Conservation (phyloP, 1,284 basidiomycete genomes). For the Phlebopus sp. region DNA sequence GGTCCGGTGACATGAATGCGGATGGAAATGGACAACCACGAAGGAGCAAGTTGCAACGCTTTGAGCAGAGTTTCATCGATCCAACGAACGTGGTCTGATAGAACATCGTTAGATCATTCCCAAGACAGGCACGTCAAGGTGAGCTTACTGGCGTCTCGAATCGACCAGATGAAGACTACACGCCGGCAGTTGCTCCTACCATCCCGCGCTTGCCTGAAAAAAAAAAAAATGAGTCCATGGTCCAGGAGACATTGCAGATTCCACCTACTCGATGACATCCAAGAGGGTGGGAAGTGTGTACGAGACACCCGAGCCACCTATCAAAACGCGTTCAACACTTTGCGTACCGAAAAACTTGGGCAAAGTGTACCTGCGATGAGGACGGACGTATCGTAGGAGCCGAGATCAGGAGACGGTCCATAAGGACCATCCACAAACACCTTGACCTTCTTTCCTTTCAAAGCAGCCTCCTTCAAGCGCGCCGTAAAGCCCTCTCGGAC, state of each 20-base stretch:
- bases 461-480: slow-evolving; percentile 28
- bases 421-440: slow-evolving; percentile 43
- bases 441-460: slow-evolving; percentile 21
- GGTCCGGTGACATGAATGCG: slow-evolving; percentile 27
- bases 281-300: slow-evolving; percentile 38
- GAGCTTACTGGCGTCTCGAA: slow-evolving; percentile 32
- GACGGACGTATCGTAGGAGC: slow-evolving; percentile 32
- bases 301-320: slow-evolving; percentile 39
- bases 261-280: slow-evolving; percentile 32
- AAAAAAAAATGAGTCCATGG: not conserved
- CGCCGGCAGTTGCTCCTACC: slow-evolving; percentile 23
- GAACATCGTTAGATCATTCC: not conserved
- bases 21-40: slow-evolving; percentile 22
- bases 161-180: slow-evolving; percentile 35
- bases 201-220: slow-evolving; percentile 23
- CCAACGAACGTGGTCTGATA: slow-evolving; percentile 25
- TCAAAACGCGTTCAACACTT: not conserved
- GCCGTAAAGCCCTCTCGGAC: slow-evolving; percentile 42
- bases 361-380: slow-evolving; percentile 33
- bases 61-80: slow-evolving; percentile 23
- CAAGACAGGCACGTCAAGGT: not conserved
- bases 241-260: not conserved
- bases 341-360: too few relatives aligned
- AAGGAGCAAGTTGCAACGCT: slow-evolving; percentile 15
- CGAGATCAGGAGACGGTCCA: slow-evolving; percentile 31